A percentile compares a stretch with the other conserved stretches of the same genome.
These are phyloP conservation scores for Aurifilum marmelostoma DNA, from an alignment of 2,329 filamentous ascomycete genomes.

Conservation along the genomic window DNA sequence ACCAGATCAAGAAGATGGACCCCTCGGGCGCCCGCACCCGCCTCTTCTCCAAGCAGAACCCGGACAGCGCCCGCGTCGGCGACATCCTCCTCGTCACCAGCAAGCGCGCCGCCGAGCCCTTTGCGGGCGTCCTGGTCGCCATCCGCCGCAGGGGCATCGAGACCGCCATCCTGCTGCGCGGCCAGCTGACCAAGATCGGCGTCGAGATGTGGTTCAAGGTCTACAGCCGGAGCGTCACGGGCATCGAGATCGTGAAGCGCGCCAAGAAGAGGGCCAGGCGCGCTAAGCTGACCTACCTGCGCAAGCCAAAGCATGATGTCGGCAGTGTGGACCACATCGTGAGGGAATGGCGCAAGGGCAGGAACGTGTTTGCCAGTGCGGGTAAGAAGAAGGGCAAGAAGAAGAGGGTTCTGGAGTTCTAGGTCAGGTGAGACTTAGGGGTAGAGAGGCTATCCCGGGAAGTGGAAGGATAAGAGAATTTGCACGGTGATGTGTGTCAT, in stretches of 20 bases:
- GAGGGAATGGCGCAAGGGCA: conserved; percentile 54
- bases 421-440: conserved; percentile 1
- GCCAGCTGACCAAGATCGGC: conserved; percentile 81
- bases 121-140: conserved; percentile 84
- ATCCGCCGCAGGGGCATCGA: conserved; percentile 88
- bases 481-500: no score
- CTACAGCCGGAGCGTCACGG: conserved; percentile 85
- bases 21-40: conserved; percentile 79
- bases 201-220: conserved; percentile 99
- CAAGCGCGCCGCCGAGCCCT: conserved; percentile 78
- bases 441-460: not conserved
- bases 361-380: conserved; percentile 43
- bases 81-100: conserved; percentile 91
- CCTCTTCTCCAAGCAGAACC: conserved; percentile 78
- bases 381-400: conserved; percentile 31
- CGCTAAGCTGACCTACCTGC: conserved; percentile 88
- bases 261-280: conserved; percentile 81
- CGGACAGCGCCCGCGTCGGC: conserved; percentile 78
- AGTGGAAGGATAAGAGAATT: no score
- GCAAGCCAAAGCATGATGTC: conserved; percentile 84
- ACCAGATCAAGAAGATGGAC: conserved; percentile 77
- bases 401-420: conserved; percentile 19
- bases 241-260: conserved; percentile 92
- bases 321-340: conserved; percentile 84
- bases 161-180: conserved; percentile 83